Evolutionary conservation across 768 basidiomycete genomes (phyloP), one percentile per base, ranked within the genome.

Genomic region (Lactarius pseudohatsudake): DNA sequence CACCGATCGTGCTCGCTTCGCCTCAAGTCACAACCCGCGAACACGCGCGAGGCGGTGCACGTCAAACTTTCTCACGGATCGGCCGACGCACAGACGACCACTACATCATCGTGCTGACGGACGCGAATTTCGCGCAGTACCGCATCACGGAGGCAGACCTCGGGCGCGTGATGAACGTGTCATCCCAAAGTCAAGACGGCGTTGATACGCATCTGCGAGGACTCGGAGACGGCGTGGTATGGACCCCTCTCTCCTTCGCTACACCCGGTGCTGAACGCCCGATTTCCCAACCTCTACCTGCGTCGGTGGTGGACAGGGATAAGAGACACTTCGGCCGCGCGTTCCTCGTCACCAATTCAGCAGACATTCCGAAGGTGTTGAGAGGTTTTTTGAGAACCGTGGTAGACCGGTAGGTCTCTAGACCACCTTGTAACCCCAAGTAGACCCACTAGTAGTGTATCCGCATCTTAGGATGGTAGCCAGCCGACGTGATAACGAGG

Each of bases 61-160:
- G 55, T 47, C 28, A 18, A 38, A 47, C 47, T n/a, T 22, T 4
- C n/a, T 47, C n/a, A 47, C 9, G 0, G 50, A 30, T 10, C 10
- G 9, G 34, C 34, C 10, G 9, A 9, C 10, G 3, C 57, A 0
- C 63, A 85, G 88, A 89, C 70, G 87, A 88, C 65, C 88, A 86
- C 85, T 87, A 87, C 72, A 86, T 89, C 18, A 87, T 89, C 65
- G 83, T 85, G 5, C 83, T 89, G 57, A 88, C 88, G 77, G 87
- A 88, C 71, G 88, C 87, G 11, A 89, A 88, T 75, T 88, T 88
- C 65, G 82, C 78, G 28, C 79, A 86, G 45, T 88, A 89, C 72
- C 75, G 79, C 59, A 87, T 89, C 64, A 84, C 85, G 11, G 78
- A 83, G 4, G 85, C 86, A 64, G 82, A 87, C 45, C 73, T 88